Evolutionary conservation across 148 eudicot genomes (phyloP).

Genomic region (Camellia granthamiana): DNA sequence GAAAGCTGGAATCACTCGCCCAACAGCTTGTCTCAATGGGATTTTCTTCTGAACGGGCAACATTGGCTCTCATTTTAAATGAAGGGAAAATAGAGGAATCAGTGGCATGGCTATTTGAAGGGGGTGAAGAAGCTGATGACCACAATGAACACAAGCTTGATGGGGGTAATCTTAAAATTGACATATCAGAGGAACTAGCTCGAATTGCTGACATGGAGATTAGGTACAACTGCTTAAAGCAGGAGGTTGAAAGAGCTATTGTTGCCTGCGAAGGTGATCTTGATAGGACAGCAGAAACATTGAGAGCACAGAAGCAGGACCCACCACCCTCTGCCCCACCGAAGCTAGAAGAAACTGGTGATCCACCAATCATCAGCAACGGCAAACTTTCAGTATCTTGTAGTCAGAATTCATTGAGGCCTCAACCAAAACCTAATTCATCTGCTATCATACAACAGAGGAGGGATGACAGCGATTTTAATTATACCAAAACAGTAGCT

Average conservation of each 20-base stretch:
- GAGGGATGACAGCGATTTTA: slow-evolving; percentile 72
- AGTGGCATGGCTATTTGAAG: slow-evolving; percentile 83
- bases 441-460: slow-evolving; percentile 41
- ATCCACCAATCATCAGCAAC: slow-evolving; percentile 38
- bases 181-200: slow-evolving; percentile 88
- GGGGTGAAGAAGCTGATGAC: slow-evolving; percentile 59
- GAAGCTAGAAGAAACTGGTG: slow-evolving; percentile 63
- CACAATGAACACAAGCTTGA: slow-evolving; percentile 53
- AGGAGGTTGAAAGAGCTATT: slow-evolving; percentile 82
- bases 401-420: slow-evolving; percentile 42
- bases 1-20: slow-evolving; percentile 86
- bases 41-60: slow-evolving; percentile 80
- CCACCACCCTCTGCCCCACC: slow-evolving; percentile 32
- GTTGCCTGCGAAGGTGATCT: slow-evolving; percentile 93
- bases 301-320: slow-evolving; percentile 67
- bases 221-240: slow-evolving; percentile 69
- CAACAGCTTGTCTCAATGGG: slow-evolving; percentile 95
- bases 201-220: slow-evolving; percentile 68
- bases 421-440: slow-evolving; percentile 41
- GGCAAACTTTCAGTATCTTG: slow-evolving; percentile 39
- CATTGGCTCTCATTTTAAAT: slow-evolving; percentile 85
- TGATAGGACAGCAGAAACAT: slow-evolving; percentile 70
- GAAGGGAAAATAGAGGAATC: slow-evolving; percentile 89
- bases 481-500: slow-evolving; percentile 52
- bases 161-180: slow-evolving; percentile 78